Evolutionary conservation across 2,329 filamentous ascomycete species (phyloP).

Genomic region (Apiospora saccharicola): DNA sequence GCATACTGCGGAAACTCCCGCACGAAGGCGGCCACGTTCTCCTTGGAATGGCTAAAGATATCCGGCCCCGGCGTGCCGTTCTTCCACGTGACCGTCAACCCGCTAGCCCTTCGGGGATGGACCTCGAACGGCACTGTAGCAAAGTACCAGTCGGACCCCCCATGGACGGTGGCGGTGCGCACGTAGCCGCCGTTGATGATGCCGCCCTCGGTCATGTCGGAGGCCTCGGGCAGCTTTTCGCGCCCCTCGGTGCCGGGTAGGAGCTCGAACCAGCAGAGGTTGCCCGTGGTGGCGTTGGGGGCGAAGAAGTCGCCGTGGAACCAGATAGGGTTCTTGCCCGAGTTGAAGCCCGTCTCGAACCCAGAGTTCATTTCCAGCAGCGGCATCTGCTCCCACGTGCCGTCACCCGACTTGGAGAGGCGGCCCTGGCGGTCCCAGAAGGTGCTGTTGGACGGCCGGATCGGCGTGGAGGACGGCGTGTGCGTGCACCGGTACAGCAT

Average conservation of each 20-base stretch:
- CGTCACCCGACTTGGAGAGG: background rate
- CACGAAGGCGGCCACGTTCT: background rate
- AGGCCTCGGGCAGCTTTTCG: background rate
- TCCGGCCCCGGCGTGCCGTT: background rate
- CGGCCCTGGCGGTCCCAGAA: background rate
- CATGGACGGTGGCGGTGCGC: background rate
- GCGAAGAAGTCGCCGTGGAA: conserved; percentile 7
- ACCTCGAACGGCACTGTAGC: conserved; percentile 10
- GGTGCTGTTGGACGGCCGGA: conserved; percentile 7
- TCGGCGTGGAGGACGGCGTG: background rate
- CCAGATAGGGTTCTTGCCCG: background rate
- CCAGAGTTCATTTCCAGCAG: background rate
- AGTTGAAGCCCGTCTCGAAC: background rate
- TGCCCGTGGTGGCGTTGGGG: background rate
- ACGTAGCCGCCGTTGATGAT: background rate
- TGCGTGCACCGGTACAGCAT: conserved; percentile 11
- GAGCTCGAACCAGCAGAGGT: conserved; percentile 16
- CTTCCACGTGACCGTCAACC: background rate
- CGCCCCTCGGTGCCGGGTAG: background rate
- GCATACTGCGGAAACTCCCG: background rate
- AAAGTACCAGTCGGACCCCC: background rate
- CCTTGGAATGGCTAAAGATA: background rate
- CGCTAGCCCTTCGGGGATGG: background rate
- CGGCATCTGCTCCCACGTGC: conserved; percentile 18
- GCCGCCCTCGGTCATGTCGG: background rate